Base-by-base conservation (phyloP, 2,329 filamentous ascomycete genomes). In the Alternaria viburni region DNA sequence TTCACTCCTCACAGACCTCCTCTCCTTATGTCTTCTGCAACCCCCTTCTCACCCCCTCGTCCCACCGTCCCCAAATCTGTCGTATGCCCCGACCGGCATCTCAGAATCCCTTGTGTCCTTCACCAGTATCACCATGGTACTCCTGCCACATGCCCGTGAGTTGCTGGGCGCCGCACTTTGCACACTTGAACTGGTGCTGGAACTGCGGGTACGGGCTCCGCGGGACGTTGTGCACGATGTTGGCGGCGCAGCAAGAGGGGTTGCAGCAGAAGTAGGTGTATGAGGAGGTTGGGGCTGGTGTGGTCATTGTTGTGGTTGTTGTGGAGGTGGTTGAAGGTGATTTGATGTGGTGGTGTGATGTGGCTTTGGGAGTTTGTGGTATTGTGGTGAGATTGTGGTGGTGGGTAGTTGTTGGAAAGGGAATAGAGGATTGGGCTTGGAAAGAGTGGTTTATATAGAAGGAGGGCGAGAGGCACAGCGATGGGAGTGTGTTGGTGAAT, bases 91-190 rank as follows among this genome's bases (percentile, higher is more conserved):
- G 13, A 19, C 7, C n/a, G 52, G 15, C 45, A 28, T 13, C 43
- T 44, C 10, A 49, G 2, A 52, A 51, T 13, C 56, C 56, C 13
- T 25, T 32, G 50, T 59, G 12, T 10, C 47, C 44, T 5, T 41
- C 15, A 12, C 49, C 44, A 4, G 52, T 44, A 9, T 15, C 26
- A 19, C 51, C 49, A 13, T 46, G 28, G 17, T 54, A 60, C 57
- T 64, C 62, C 54, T 61, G 61, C 57, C 62, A 64, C 23, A 23
- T 57, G 3, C 57, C 62, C 6, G 54, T 51, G 26, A 61, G 17
- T 6, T 49, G 47, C 57, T 64, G 62, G 6, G 57, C 50, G 10
- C 49, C 36, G 41, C 57, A 64, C 12, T 28, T 15, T 13, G 10
- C 11, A 44, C 62, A 64, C 13, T 15, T 25, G 21, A 61, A 51